Base-by-base conservation (phyloP, 805 yeast species). In the Candida saitoana region DNA sequence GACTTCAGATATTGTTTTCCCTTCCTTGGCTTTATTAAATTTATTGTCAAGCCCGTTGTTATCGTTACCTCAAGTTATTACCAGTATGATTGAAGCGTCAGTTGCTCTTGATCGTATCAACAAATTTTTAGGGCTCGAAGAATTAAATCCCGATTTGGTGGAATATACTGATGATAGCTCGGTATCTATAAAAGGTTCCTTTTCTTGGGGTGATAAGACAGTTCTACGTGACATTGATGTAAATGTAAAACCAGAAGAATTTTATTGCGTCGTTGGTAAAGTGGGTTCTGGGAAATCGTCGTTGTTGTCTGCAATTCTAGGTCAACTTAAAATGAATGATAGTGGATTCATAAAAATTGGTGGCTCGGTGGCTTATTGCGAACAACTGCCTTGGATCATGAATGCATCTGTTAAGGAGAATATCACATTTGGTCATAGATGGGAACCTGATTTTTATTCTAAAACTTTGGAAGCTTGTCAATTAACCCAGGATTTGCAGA, bases 201-300 rank as follows among this genome's bases (percentile, higher is more conserved):
- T 38, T 24, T 24, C 38, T 11, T 36, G 38, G 38, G 38, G 24
- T 18, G 36, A 12, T 8, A 45, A 43, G 8, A 11, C 38, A 35
- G 36, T 24, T 12, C 59, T 82, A 40, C 60, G 63, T 34, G 57
- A 75, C 50, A 67, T 80, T 36, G 57, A 69, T 41, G 79, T 79
- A 47, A 45, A 52, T 7, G 84, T 80, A 1, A 59, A 50, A n/a
- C 74, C 72, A 50, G 82, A 82, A 4, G 65, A 71, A 29, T 61
- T 82, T 41, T 65, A 77, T 1, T 80, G 87, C 58, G 60, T 82
- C 39, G 80, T 82, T 18, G 87, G 87, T 8, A 65, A 76, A 50
- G 87, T 82, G 24, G 87, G 87, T 3, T 60, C 83, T 11, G 88
- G 88, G 38, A 82, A 82, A 50, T 73, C 84, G 2, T 75, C 87